phyloP scores from a whole-genome alignment of 441 rosid genomes.

The Syzygium syzygioides region DNA sequence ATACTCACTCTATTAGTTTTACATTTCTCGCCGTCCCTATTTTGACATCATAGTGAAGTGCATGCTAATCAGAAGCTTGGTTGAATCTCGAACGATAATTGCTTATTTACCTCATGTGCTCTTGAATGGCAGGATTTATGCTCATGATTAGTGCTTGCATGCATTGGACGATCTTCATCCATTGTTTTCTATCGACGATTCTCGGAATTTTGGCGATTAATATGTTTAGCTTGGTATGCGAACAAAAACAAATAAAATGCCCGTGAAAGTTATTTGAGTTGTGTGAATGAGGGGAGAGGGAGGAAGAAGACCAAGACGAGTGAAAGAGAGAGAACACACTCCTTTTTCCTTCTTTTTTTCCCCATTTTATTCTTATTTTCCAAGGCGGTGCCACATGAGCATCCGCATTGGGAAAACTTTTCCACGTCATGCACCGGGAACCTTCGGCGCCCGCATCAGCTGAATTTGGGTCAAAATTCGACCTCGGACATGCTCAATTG shows the following conservation, averaged over 20 bases:
- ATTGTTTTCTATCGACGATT: not conserved
- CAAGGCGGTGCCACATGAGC: not conserved
- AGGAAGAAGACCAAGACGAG: not conserved
- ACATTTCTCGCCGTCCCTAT: not conserved
- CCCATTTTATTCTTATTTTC: not conserved
- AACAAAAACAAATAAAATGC: not conserved
- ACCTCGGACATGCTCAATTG: not conserved
- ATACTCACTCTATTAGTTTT: not conserved
- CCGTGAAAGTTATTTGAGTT: not conserved
- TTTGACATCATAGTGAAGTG: rapidly evolving
- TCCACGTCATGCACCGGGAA: not conserved
- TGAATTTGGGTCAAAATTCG: too few species aligned
- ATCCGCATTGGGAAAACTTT: not conserved
- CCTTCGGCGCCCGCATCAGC: too few species aligned
- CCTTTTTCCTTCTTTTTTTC: rapidly evolving
- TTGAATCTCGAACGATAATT: rapidly evolving
- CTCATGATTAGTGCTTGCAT: rapidly evolving
- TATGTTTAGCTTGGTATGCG: not conserved
- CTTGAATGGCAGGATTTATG: not conserved
- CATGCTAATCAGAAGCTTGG: rapidly evolving
- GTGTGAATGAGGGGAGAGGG: not conserved
- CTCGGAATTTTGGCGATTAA: rapidly evolving
- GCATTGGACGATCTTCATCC: not conserved
- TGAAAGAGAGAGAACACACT: not conserved
- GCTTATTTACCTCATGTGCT: rapidly evolving